Percentiles rank a stretch among this genome's conserved stretches.
Evolutionary conservation across 495 filamentous ascomycete genomes (phyloP).

Genomic region (Daldinia grandis): DNA sequence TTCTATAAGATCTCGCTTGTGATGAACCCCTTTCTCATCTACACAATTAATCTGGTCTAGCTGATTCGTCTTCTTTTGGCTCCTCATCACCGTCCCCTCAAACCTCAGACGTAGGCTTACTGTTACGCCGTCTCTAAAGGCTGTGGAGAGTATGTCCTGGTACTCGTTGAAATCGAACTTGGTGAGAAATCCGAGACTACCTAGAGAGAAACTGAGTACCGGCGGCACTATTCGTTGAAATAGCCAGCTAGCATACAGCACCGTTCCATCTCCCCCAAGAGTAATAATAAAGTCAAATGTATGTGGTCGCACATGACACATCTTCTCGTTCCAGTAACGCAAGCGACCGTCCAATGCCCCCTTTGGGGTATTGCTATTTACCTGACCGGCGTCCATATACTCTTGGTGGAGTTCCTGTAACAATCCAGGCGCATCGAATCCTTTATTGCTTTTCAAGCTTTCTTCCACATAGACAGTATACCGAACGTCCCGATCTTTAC

Average conservation of each 20-base stretch:
- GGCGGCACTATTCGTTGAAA: constrained; percentile 98
- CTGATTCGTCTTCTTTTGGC: constrained; percentile 57
- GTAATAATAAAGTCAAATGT: constrained; percentile 94
- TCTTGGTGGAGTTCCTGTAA: constrained; percentile 53
- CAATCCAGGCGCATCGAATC: constrained; percentile 74
- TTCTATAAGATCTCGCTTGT: constrained; percentile 77
- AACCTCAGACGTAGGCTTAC: constrained; percentile 90
- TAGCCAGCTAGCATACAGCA: constrained; percentile 94
- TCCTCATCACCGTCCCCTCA: constrained; percentile 94
- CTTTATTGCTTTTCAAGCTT: constrained; percentile 70
- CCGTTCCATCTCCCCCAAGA: constrained; percentile 95
- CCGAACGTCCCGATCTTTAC: constrained; percentile 68
- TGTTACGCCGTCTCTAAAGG: constrained; percentile 83
- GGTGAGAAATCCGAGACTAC: constrained; percentile 92
- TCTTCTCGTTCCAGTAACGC: constrained; percentile 81
- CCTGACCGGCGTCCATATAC: constrained; percentile 40
- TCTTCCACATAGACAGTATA: constrained; percentile 86
- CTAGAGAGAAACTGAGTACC: constrained; percentile 88
- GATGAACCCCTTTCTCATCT: constrained; percentile 40
- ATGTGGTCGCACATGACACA: constrained; percentile 80
- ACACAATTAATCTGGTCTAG: constrained; percentile 38
- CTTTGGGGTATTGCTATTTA: constrained; percentile 51
- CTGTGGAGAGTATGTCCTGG: constrained; percentile 70
- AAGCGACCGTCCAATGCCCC: constrained; percentile 66
- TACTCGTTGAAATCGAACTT: constrained; percentile 91